Evolutionary conservation across 495 filamentous ascomycete species (phyloP).

Genomic region (Thozetella sp.): DNA sequence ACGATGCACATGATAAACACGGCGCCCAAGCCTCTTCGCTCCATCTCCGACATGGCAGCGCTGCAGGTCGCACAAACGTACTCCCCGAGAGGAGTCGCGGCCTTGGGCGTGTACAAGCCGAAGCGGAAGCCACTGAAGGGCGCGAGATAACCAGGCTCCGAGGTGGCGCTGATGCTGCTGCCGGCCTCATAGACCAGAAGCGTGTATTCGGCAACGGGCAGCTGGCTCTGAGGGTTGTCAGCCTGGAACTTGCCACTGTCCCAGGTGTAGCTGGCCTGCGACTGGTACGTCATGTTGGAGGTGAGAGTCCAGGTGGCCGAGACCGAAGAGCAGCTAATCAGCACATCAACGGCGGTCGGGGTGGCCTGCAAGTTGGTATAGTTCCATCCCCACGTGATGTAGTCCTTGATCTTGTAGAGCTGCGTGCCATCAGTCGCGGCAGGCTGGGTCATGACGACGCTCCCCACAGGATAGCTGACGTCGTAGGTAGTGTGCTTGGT

Average conservation of each 20-base stretch:
- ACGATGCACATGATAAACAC: conserved; percentile 73
- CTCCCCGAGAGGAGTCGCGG: conserved; percentile 62
- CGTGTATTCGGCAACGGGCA: conserved; percentile 80
- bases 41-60: conserved; percentile 63
- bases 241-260: conserved; percentile 74
- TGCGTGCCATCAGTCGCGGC: conserved; percentile 54
- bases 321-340: conserved; percentile 70
- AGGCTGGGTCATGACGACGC: conserved; percentile 83
- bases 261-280: conserved; percentile 61
- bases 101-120: conserved; percentile 76
- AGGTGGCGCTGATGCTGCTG: conserved; percentile 58
- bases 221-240: conserved; percentile 54
- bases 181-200: conserved; percentile 80
- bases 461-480: conserved; percentile 66
- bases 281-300: conserved; percentile 51
- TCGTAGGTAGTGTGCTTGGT: conserved; percentile 57
- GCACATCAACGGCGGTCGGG: conserved; percentile 78
- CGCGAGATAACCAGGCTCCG: conserved; percentile 73
- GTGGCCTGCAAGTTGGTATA: conserved; percentile 84
- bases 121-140: conserved; percentile 68
- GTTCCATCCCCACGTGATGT: conserved; percentile 89
- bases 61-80: conserved; percentile 72
- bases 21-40: conserved; percentile 69
- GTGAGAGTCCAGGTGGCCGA: conserved; percentile 49
- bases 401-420: conserved; percentile 88